Conservation (phyloP, 1,139 yeast genomes). For the Yamadazyma epiphylla region DNA sequence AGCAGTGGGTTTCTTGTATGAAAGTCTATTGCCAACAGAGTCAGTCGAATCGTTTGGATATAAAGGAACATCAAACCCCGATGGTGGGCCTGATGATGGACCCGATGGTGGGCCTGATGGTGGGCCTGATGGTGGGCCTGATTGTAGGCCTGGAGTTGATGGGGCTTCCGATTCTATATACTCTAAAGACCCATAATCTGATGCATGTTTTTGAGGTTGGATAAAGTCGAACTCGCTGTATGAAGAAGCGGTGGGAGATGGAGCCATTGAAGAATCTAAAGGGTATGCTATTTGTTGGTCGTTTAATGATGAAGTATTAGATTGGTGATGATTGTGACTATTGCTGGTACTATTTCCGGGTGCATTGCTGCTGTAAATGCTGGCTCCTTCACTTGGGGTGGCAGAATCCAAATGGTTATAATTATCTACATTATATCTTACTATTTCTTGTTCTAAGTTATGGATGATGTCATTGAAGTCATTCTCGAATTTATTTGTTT, state of each 20-base stretch:
- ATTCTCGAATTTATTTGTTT: slow-evolving; percentile 1
- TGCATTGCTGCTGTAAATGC: not conserved
- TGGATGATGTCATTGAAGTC: slow-evolving; percentile 8
- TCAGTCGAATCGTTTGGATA: not conserved
- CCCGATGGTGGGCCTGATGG: too few relatives aligned
- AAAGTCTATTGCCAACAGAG: not conserved
- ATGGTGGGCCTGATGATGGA: too few relatives aligned
- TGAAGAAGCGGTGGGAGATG: slow-evolving; percentile 11
- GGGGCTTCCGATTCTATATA: too few relatives aligned
- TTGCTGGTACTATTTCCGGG: slow-evolving; percentile 1
- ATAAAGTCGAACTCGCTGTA: not conserved
- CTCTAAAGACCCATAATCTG: too few relatives aligned
- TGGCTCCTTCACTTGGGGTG: not conserved
- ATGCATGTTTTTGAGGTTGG: too few relatives aligned
- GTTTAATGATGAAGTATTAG: not conserved
- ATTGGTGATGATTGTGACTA: slow-evolving; percentile 1
- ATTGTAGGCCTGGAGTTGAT: too few relatives aligned
- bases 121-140: too few relatives aligned
- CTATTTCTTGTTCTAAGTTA: slow-evolving; percentile 10
- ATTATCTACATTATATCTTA: slow-evolving; percentile 2
- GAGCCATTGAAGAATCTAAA: slow-evolving; percentile 14
- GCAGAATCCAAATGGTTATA: slow-evolving; percentile 1
- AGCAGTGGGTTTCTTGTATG: slow-evolving; percentile 1
- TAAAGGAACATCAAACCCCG: too few relatives aligned
- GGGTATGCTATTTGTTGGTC: slow-evolving; percentile 11